Conservation (phyloP, 495 filamentous ascomycete species). For the Xylaria intraflava region DNA sequence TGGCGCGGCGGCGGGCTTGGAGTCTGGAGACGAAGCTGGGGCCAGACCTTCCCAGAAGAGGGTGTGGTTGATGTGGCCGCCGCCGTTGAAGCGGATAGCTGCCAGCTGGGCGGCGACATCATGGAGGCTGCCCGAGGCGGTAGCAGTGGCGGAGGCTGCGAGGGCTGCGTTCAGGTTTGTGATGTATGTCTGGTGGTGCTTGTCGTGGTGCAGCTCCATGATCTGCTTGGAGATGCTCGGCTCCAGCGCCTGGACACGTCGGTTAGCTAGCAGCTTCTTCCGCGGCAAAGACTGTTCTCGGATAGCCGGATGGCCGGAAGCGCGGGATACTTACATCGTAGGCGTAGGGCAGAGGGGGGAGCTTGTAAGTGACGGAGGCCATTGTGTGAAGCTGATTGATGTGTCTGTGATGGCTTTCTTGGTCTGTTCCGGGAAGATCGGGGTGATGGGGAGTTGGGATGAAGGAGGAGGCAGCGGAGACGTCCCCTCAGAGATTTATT, state of each 20-base stretch:
- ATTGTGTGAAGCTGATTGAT: neutral
- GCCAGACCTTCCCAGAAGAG: conserved; percentile 93
- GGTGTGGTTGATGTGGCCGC: conserved; percentile 86
- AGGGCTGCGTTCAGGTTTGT: conserved; percentile 60
- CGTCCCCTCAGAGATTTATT: too few species aligned
- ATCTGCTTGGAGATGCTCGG: conserved; percentile 86
- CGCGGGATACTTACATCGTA: conserved; percentile 9
- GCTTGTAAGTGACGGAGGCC: conserved; percentile 3
- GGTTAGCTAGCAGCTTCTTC: conserved; percentile 6
- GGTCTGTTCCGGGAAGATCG: neutral
- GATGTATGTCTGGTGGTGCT: conserved; percentile 70
- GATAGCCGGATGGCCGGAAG: neutral
- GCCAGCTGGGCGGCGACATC: conserved; percentile 57
- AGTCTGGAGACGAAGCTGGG: conserved; percentile 44
- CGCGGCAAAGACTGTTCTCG: neutral
- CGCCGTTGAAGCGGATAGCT: conserved; percentile 86
- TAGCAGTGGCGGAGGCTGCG: conserved; percentile 47
- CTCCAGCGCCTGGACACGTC: conserved; percentile 58
- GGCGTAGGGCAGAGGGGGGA: conserved; percentile 9
- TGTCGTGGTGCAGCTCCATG: conserved; percentile 80
- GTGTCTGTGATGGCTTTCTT: neutral
- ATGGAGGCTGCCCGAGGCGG: conserved; percentile 46
- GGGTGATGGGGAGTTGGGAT: neutral
- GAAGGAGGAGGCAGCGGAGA: neutral
- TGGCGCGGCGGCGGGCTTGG: conserved; percentile 52